Percentiles rank a stretch among this genome's conserved stretches.
Evolutionary conservation across 805 yeast species (phyloP).

Genomic region (Ogataea wickerhamii): DNA sequence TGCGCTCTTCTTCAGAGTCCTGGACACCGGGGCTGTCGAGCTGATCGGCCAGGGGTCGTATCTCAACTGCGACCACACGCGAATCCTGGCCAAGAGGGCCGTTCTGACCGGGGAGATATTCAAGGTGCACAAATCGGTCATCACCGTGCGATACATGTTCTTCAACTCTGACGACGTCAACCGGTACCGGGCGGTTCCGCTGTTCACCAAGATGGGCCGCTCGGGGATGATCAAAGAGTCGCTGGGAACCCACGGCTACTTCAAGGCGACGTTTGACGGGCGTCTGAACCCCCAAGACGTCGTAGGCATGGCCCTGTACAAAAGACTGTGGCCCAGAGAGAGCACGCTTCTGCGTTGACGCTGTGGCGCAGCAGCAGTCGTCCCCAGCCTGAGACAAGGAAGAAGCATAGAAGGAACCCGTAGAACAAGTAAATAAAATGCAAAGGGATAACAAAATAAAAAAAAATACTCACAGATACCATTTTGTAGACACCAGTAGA

Average conservation of each 20-base stretch:
- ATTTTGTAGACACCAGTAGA: too few relatives aligned
- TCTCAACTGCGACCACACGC: conserved; percentile 76
- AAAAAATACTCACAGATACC: too few relatives aligned
- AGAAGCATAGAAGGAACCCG: too few relatives aligned
- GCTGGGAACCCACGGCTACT: conserved; percentile 97
- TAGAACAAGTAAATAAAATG: too few relatives aligned
- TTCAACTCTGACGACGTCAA: conserved; percentile 85
- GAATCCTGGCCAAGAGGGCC: conserved; percentile 83
- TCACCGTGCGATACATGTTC: conserved; percentile 96
- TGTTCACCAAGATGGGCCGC: conserved; percentile 90
- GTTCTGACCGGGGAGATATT: conserved; percentile 92
- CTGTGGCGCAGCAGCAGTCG: conserved; percentile 9
- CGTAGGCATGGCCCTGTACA: conserved; percentile 89
- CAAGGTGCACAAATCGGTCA: conserved; percentile 88
- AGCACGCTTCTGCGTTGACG: background rate
- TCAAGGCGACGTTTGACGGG: conserved; percentile 92
- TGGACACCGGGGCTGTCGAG: conserved; percentile 48
- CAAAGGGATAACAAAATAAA: too few relatives aligned
- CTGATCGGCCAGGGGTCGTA: conserved; percentile 89
- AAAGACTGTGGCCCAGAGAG: conserved; percentile 84
- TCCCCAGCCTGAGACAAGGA: too few relatives aligned
- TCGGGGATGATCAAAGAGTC: conserved; percentile 92
- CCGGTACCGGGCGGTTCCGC: conserved; percentile 86
- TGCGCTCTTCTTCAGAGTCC: conserved; percentile 68
- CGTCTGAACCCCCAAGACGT: conserved; percentile 88